phyloP scores from a whole-genome alignment of 2,329 filamentous ascomycete species.

The Venturia carpophila region DNA sequence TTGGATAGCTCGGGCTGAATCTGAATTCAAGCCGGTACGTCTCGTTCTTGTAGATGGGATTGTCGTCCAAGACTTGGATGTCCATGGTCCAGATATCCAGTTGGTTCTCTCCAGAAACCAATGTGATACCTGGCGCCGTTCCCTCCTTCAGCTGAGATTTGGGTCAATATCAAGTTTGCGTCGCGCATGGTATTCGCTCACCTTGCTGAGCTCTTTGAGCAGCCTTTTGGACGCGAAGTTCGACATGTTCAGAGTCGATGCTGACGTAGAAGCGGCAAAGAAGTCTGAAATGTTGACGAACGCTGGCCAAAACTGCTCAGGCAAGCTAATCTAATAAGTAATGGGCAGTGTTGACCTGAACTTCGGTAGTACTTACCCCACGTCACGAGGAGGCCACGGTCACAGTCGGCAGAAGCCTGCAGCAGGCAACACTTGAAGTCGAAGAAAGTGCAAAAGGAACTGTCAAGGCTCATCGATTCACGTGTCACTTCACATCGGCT shows the following conservation, averaged over 20 bases:
- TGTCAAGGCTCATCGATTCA: no score
- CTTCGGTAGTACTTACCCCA: background rate
- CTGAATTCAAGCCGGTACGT: slow-evolving; percentile 79
- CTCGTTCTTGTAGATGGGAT: slow-evolving; percentile 77
- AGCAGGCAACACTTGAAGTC: background rate
- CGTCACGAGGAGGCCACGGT: background rate
- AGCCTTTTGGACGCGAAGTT: slow-evolving; percentile 5
- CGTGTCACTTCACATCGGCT: no score
- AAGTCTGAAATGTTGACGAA: background rate
- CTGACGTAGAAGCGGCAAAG: background rate
- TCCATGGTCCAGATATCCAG: slow-evolving; percentile 89
- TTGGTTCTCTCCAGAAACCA: slow-evolving; percentile 67
- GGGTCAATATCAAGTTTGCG: background rate
- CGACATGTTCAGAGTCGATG: background rate
- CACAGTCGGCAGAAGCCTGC: background rate
- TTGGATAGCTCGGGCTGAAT: slow-evolving; percentile 79
- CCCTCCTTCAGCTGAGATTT: slow-evolving; percentile 45
- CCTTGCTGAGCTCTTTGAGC: slow-evolving; percentile 6
- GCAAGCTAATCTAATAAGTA: background rate
- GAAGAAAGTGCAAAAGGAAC: background rate
- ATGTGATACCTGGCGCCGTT: slow-evolving; percentile 61
- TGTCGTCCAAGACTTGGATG: slow-evolving; percentile 80
- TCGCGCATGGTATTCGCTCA: background rate
- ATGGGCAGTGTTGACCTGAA: background rate
- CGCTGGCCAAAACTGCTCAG: background rate